A percentile compares a stretch with the other conserved stretches of the same genome.
phyloP scores from a whole-genome alignment of 2,329 filamentous ascomycete genomes.

The Xylariaceae sp. region DNA sequence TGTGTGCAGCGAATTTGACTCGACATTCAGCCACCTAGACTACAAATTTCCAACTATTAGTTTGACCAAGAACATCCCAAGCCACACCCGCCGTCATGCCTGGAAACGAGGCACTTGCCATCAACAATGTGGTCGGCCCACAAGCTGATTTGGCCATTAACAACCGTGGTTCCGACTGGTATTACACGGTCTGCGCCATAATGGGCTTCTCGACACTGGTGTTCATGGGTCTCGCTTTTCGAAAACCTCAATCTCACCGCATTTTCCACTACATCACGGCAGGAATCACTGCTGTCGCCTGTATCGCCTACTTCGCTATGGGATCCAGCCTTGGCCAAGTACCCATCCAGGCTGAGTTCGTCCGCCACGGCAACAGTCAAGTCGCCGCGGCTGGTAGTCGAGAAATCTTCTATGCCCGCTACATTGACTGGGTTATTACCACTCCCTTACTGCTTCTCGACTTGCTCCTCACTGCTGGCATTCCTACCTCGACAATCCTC shows the following conservation, averaged over 20 bases:
- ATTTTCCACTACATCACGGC: conserved; percentile 63
- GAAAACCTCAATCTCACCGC: conserved; percentile 51
- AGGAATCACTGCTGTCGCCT: conserved; percentile 51
- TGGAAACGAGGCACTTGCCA: conserved; percentile 41
- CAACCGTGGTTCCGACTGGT: conserved; percentile 55
- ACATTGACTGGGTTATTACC: conserved; percentile 61
- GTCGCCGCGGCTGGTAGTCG: conserved; percentile 48
- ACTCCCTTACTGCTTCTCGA: conserved; percentile 61
- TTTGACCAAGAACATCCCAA: background rate
- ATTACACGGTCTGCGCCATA: conserved; percentile 56
- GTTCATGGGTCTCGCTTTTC: conserved; percentile 48
- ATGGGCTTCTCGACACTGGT: conserved; percentile 52
- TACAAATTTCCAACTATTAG: background rate
- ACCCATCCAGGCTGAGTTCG: conserved; percentile 58
- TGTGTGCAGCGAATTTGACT: no score
- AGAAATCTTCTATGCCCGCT: conserved; percentile 63
- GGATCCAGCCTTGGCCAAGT: conserved; percentile 61
- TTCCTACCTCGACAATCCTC: conserved; percentile 61
- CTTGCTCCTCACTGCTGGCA: conserved; percentile 58
- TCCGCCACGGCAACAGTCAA: conserved; percentile 32
- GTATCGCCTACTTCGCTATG: conserved; percentile 64
- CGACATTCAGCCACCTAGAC: background rate
- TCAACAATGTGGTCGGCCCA: conserved; percentile 42
- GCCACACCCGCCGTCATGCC: background rate
- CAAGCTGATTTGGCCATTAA: conserved; percentile 55